Evolutionary conservation across 441 rosid genomes (phyloP).

Genomic region (Erodium chrysanthum): DNA sequence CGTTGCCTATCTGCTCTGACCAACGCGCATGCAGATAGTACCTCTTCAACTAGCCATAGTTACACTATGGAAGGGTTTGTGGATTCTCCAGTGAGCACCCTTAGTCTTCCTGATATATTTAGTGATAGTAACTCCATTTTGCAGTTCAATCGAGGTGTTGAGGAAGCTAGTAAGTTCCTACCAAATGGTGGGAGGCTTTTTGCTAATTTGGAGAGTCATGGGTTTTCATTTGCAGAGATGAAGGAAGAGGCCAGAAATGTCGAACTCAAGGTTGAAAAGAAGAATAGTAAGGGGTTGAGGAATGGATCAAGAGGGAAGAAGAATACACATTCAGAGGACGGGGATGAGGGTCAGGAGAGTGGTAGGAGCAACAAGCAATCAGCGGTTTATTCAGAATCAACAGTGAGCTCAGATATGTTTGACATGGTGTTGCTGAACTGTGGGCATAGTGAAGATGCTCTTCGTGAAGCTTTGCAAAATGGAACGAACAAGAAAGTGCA

Average conservation of each 20-base stretch:
- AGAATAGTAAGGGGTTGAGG: not conserved
- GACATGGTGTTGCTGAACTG: constrained; percentile 40
- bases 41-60: constrained; percentile 24
- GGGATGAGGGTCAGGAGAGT: constrained; percentile 11
- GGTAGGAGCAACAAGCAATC: constrained; percentile 33
- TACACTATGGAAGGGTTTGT: constrained; percentile 21
- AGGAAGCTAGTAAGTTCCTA: constrained; percentile 39
- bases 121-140: constrained; percentile 21
- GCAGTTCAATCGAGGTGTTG: constrained; percentile 32
- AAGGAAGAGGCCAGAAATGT: constrained; percentile 20
- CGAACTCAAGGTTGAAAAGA: constrained; percentile 12
- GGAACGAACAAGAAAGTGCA: constrained; percentile 25
- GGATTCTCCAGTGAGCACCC: constrained; percentile 33
- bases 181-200: constrained; percentile 22
- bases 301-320: constrained; percentile 28
- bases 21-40: too few species aligned
- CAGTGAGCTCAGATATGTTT: constrained; percentile 38
- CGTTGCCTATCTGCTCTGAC: too few species aligned
- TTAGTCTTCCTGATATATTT: constrained; percentile 29
- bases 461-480: constrained; percentile 37
- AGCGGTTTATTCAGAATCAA: constrained; percentile 26
- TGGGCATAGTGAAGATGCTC: constrained; percentile 20
- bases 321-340: constrained; percentile 25
- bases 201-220: constrained; percentile 19
- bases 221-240: constrained; percentile 21